Evolutionary conservation across 306 rosid genomes (phyloP), one percentile per base, ranked within the genome.

Genomic region (Mimosa bimucronata): DNA sequence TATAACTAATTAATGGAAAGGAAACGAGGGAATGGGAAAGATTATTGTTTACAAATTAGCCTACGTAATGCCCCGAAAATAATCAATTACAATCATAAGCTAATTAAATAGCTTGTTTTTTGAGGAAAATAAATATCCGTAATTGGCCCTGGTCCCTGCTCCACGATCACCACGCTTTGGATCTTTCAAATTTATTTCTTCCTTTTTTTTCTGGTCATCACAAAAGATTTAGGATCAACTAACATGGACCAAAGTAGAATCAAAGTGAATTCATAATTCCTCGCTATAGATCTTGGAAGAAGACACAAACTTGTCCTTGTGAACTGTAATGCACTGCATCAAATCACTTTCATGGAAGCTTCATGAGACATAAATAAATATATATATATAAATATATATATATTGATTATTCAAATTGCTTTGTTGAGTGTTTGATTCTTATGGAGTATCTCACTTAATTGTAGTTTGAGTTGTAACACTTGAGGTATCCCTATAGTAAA

Each of bases 241-340:
- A 10, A 31, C 48, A 16, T 37, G 28, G 69, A 14, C 70, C 68
- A 52, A 62, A 25, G 30, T 52, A 13, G 53, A 80, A 73, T 31
- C 69, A 38, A 74, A 74, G 46, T 40, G 25, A 50, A 50, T 3
- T 21, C 9, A 60, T 12, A 11, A 26, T 21, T 13, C 18, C 67
- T 28, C 12, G 38, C 65, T 60, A 60, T 12, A 60, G 19, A 13
- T 26, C 19, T 28, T 60, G n/a, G n/a, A n/a, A 0, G 66, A 16
- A 60, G 3, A 60, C 6, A 34, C 40, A 28, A 14, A 28, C 15
- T 15, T 64, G 23, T 64, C 26, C 50, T 45, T 13, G 61, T 82
- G 78, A 71, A 82, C 79, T 83, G 82, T 66, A 57, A 71, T 61
- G 76, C 87, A 87, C 85, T 71, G 8, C 37, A 60, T 28, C n/a